Conservation (phyloP, 208 protist species). For the Trypanosoma platydactyli region DNA sequence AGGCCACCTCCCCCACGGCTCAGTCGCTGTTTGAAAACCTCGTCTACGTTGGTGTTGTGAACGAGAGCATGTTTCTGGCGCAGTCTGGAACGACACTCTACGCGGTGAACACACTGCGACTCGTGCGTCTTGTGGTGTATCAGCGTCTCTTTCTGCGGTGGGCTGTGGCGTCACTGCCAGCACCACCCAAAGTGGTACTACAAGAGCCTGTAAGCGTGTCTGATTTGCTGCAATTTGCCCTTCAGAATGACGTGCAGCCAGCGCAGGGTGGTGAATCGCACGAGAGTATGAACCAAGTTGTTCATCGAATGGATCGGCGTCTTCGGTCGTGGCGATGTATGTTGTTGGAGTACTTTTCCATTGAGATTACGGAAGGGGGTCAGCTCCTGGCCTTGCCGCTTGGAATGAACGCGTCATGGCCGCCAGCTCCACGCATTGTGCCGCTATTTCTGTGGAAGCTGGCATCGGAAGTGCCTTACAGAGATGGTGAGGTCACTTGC, state of each 20-base stretch:
- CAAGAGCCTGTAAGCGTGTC: constrained; percentile 36
- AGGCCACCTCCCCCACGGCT: constrained; percentile 46
- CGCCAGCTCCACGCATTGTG: constrained; percentile 58
- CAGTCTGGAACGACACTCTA: constrained; percentile 76
- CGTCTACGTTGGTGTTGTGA: constrained; percentile 58
- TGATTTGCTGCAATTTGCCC: constrained; percentile 50
- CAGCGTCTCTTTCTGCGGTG: constrained; percentile 85
- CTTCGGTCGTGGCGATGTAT: constrained; percentile 64
- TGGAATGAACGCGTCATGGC: constrained; percentile 64
- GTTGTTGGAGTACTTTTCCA: constrained; percentile 81
- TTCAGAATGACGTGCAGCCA: constrained; percentile 50
- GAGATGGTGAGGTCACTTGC: constrained; percentile 61
- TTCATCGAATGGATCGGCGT: constrained; percentile 46
- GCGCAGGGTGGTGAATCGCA: constrained; percentile 8
- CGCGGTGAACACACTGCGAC: constrained; percentile 57
- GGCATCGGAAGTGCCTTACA: constrained; percentile 71
- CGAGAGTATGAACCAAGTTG: constrained; percentile 31
- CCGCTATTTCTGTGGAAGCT: constrained; percentile 66
- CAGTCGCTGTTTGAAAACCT: constrained; percentile 57
- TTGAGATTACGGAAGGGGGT: constrained; percentile 53
- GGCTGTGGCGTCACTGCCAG: constrained; percentile 45
- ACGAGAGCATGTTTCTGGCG: constrained; percentile 54
- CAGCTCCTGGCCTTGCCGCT: constrained; percentile 55
- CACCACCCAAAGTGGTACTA: constrained; percentile 42
- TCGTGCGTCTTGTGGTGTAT: constrained; percentile 65